Base-by-base conservation (phyloP, 192 early-diverging fungal species). In the Coemansia sp. region DNA sequence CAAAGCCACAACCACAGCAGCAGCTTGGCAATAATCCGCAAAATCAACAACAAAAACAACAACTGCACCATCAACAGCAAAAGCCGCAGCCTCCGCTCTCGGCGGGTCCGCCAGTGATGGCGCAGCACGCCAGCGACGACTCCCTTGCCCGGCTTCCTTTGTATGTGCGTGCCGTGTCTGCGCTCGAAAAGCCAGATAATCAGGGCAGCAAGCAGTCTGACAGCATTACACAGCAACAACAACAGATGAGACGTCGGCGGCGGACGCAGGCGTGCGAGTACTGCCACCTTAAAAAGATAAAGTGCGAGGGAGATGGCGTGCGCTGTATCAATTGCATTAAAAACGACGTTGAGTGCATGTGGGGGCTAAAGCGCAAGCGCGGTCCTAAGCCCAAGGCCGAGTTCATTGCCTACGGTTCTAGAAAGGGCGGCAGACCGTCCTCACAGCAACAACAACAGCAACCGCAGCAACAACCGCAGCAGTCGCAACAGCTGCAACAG, bases 201-300 rank as follows among this genome's bases (percentile, higher is more conserved):
- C 15, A 17, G 4, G 3, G 21, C 11, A 17, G 53, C 38, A n/a
- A 41, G 34, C 24, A 18, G 23, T 1, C 34, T 41, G 38, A n/a
- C 11, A 19, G 0, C 21, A 3, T 54, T 12, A 4, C 43, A 34
- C 49, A 40, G 40, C 49, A 40, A 17, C 43, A 14, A 5, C 48
- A 60, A 23, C 45, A 40, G 57, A 41, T 44, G 53, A 62, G 69
- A 49, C 61, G 75, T 38, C 56, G 69, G 46, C 69, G 75, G 50
- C 58, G 75, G 4, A 78, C 75, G 19, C 75, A 78, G 62, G 75
- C 75, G 11, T 78, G 75, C 52, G 64, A 78, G 55, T 78, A 78
- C 62, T 78, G 75, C 53, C 75, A 78, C 25, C 24, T 64, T 45
- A 78, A 78, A 41, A 78, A 78, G 45, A 61, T 78, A 19, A 78